Conservation (phyloP, 2,329 filamentous ascomycete species). For the Fusarium mangiferae region DNA sequence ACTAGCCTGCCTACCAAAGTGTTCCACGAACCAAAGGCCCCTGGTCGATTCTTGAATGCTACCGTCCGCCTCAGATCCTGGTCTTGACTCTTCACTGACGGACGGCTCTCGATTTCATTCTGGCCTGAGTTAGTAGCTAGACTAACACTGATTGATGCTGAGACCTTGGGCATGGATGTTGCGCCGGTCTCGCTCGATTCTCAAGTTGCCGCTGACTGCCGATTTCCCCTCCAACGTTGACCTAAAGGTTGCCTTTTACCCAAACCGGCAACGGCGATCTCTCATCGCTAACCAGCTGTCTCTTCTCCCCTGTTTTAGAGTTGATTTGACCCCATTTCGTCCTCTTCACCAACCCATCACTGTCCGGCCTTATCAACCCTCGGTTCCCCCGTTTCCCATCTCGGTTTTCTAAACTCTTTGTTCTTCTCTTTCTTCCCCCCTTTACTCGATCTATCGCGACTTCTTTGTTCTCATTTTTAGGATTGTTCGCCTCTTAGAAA, state of each 20-base stretch:
- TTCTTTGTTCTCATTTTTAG: slow-evolving; percentile 24
- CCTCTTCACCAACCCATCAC: slow-evolving; percentile 28
- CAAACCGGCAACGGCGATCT: slow-evolving; percentile 44
- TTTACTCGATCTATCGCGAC: slow-evolving; percentile 17
- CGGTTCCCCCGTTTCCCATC: slow-evolving; percentile 19
- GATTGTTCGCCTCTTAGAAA: slow-evolving; percentile 7
- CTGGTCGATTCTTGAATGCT: slow-evolving; percentile 11
- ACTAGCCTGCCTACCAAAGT: not conserved
- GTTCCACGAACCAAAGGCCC: slow-evolving; percentile 1
- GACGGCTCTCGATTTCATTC: slow-evolving; percentile 5
- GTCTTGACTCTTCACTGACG: not conserved
- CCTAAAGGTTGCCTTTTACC: slow-evolving; percentile 32
- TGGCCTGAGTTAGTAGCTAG: not conserved
- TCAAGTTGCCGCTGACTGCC: slow-evolving; percentile 28
- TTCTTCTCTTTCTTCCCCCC: slow-evolving; percentile 6
- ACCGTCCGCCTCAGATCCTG: not conserved
- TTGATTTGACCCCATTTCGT: slow-evolving; percentile 42
- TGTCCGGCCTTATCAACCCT: slow-evolving; percentile 40
- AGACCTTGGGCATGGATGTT: slow-evolving; percentile 6
- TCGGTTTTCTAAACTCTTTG: slow-evolving; percentile 20
- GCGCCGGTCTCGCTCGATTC: slow-evolving; percentile 35
- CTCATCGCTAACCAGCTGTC: slow-evolving; percentile 37
- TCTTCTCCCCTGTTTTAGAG: slow-evolving; percentile 43
- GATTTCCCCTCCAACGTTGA: slow-evolving; percentile 29
- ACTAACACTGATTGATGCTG: not conserved